Evolutionary conservation across 352 stramenopile genomes (phyloP), one percentile per base, ranked within the genome.

Genomic region (Globisporangium splendens): DNA sequence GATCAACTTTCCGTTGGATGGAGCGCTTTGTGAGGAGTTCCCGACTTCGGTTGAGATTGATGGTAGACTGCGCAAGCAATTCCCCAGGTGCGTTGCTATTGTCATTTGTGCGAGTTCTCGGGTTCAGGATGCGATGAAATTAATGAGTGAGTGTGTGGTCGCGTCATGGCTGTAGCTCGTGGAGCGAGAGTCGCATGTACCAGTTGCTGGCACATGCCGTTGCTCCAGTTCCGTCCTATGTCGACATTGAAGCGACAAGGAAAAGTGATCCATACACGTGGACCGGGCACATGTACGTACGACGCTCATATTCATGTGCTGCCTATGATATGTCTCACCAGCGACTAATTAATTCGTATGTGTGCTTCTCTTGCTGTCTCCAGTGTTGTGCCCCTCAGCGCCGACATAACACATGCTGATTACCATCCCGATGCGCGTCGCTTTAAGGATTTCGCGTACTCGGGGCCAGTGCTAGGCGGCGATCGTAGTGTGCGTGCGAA

Each of bases 401-500:
- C 62, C 12, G 46, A 60, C 8, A 38, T 59, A 21, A 51, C n/a
- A 11, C 5, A 18, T n/a, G 28, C 22, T 28, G 33, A 15, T n/a
- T 31, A 13, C 50, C 50, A 59, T 2, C 54, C 61, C 38, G 57
- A 31, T 0, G 63, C 70, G 22, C 59, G 59, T 8, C 70, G 61
- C 41, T 59, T 59, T 1, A 53, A 83, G 17, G 69, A 86, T 48
- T 82, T 92, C 68, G 72, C 80, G 20, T 80, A 85, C 35, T 58
- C 70, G 8, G 83, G 83, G 0, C 50, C 49, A 4, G 68, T 75
- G 28, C 61, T 89, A 0, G 83, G 83, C 10, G 73, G 79, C 42
- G 77, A 95, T 49, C 77, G 83, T 24, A 83, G 71, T 18, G 79
- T 93, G 31, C 79, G 83, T 5, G 57, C 80, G 2, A 93, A 95